These are phyloP conservation scores for Fagopyrum homotropicum DNA, from an alignment of 148 eudicot genomes.

Conservation along the genomic window DNA sequence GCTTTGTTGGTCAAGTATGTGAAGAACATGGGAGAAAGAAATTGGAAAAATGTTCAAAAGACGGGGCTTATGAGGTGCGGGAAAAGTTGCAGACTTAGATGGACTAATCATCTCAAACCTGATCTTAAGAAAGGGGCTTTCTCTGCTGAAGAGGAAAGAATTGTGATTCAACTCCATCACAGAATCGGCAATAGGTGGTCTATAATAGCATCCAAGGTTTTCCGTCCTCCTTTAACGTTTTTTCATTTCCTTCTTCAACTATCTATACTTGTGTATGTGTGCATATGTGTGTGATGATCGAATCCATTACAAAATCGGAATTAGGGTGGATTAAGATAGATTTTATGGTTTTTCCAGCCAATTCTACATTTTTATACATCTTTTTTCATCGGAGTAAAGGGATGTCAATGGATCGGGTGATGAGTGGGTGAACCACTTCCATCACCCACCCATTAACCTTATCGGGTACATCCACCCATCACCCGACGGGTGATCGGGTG, in stretches of 20 bases:
- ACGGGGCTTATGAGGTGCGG: constrained; percentile 31
- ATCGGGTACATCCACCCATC: no score
- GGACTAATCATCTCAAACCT: constrained; percentile 36
- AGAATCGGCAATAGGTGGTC: constrained; percentile 39
- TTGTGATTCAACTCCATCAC: constrained; percentile 25
- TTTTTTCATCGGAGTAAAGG: no score
- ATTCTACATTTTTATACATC: no score
- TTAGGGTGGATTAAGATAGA: no score
- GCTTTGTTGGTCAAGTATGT: constrained; percentile 22
- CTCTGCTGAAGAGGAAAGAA: constrained; percentile 28
- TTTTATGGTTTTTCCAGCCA: no score
- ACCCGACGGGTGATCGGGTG: no score
- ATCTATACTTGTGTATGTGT: not conserved
- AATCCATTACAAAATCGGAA: no score
- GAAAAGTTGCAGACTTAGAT: constrained; percentile 41
- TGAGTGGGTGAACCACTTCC: no score
- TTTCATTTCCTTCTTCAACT: not conserved
- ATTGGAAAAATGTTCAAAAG: constrained; percentile 31
- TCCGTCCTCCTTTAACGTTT: not conserved
- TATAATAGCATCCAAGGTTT: constrained; percentile 34
- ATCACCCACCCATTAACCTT: no score
- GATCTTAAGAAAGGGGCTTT: constrained; percentile 34
- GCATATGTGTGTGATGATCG: no score
- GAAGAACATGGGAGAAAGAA: constrained; percentile 21
- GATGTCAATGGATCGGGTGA: no score